Base-by-base conservation (phyloP, 140 eudicot genomes). In the Ambrosia hybrid region DNA sequence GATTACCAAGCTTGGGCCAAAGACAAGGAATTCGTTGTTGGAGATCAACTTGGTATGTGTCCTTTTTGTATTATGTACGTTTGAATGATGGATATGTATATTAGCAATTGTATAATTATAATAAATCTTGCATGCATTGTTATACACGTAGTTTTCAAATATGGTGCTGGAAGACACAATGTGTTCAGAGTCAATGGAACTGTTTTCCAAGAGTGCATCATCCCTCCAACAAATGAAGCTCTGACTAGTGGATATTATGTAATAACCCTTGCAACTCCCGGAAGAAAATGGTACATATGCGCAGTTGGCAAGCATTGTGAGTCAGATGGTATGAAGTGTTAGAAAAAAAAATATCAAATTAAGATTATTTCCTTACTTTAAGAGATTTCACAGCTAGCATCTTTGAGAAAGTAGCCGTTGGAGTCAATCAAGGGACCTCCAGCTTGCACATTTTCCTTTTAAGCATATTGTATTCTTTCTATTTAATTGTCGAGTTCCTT, bases 1-100 rank as follows among this genome's bases (percentile, higher is more conserved):
- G 80, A 85, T 65, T 85, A 82, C 61, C 73, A 75, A 65, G 78
- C 73, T 3, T 85, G 90, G 90, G 83, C n/a, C n/a, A n/a, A n/a
- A n/a, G n/a, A n/a, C n/a, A n/a, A n/a, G n/a, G n/a, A n/a, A n/a
- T n/a, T n/a, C n/a, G n/a, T n/a, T n/a, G n/a, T n/a, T n/a, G n/a
- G n/a, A n/a, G n/a, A n/a, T n/a, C n/a, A n/a, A n/a, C n/a, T n/a
- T n/a, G n/a, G n/a, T n/a, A n/a, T n/a, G n/a, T n/a, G n/a, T n/a
- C n/a, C n/a, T n/a, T n/a, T 8, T 9, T 13, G 16, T 13, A 70
- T 70, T 70, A 4, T 39, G 7, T 38, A 14, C 43, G 11, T 60
- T 4, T 39, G 45, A 4, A 39, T 8, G 45, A 39, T 39, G 45
- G 58, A 21, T 52, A 14, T 9, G 4, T 3, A 5, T 34, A 0